Conservation (phyloP, 2,329 filamentous ascomycete species). For the Colletotrichum cordylinicola region DNA sequence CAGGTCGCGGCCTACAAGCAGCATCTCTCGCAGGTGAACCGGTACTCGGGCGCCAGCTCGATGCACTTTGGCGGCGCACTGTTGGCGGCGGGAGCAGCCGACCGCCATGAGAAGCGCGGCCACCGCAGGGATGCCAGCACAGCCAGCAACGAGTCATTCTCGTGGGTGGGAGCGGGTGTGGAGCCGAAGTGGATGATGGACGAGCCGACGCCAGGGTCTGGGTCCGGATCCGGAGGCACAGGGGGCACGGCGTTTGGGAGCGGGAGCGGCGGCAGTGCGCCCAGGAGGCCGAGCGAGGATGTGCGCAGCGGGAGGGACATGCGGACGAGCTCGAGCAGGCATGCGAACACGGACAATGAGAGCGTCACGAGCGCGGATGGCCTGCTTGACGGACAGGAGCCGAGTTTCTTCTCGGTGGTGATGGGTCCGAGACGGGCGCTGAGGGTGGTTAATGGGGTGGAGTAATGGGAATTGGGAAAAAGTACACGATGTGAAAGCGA, state of each 20-base stretch:
- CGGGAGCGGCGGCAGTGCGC: constrained; percentile 23
- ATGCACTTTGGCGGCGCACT: constrained; percentile 38
- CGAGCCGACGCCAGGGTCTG: constrained; percentile 26
- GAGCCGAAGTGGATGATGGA: constrained; percentile 35
- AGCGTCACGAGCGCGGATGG: constrained; percentile 55
- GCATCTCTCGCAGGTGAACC: constrained; percentile 70
- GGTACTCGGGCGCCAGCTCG: constrained; percentile 52
- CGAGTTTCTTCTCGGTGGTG: constrained; percentile 74
- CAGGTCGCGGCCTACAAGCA: constrained; percentile 74
- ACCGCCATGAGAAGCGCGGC: constrained; percentile 13
- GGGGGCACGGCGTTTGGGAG: constrained; percentile 9
- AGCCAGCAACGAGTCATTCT: constrained; percentile 29
- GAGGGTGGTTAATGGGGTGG: constrained; percentile 67
- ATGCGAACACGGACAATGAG: constrained; percentile 30
- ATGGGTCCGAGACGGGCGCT: constrained; percentile 72
- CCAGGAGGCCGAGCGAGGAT: constrained; percentile 24
- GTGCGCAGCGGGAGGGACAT: constrained; percentile 18
- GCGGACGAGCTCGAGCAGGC: constrained; percentile 18
- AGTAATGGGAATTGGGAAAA: constrained; percentile 32
- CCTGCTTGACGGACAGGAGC: constrained; percentile 66
- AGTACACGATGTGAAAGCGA: background rate
- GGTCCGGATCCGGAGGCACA: constrained; percentile 1
- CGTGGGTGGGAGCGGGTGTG: constrained; percentile 34
- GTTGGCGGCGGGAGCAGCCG: constrained; percentile 27
- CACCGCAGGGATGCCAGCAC: constrained; percentile 27